Base-by-base conservation (phyloP, 495 filamentous ascomycete species). In the Tuber borchii region DNA sequence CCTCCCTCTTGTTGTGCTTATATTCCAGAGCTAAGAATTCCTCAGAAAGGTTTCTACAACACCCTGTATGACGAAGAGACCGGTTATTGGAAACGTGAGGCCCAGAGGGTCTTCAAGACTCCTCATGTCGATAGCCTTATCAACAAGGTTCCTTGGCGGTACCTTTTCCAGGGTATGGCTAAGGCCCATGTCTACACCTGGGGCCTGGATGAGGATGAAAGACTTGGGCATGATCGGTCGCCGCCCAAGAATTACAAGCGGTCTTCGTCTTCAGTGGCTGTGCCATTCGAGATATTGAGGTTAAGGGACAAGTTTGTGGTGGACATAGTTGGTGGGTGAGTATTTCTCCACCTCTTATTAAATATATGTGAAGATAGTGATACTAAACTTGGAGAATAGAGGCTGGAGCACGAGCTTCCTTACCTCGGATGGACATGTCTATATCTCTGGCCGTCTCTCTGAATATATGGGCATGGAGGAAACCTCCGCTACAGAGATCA, bases 321-420 rank as follows among this genome's bases (percentile, higher is more conserved):
- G 40, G 79, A 81, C 78, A 74, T 81, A 17, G 74, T 71, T 34
- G 46, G 70, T 65, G 79, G 80, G 80, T 81, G 71, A 61, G 75
- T 34, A 17, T 22, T 40, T 61, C n/a, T 71, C 44, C 31, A 19
- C 20, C 31, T 43, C 17, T 42, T 17, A 20, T 37, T 48, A 5
- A 43, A 43, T 56, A 17, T 20, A 17, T 68, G 37, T 10, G 40
- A 44, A 20, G 31, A n/a, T 14, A 8, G 22, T 31, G 40, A 22
- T 74, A 69, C 71, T 75, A n/a, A 22, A 22, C 68, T n/a, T 26
- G 42, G 10, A 34, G 34, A 39, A 61, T 37, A 81, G 80, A 68
- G 80, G 80, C 10, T 81, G 80, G 80, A 81, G 80, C 16, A 81
- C 79, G 20, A 77, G 77, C 45, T 73, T 81, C 40, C 76, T 81